A percentile compares a stretch with the other conserved stretches of the same genome.
phyloP scores from a whole-genome alignment of 148 eudicot species.

The Rhododendron williamsianum region DNA sequence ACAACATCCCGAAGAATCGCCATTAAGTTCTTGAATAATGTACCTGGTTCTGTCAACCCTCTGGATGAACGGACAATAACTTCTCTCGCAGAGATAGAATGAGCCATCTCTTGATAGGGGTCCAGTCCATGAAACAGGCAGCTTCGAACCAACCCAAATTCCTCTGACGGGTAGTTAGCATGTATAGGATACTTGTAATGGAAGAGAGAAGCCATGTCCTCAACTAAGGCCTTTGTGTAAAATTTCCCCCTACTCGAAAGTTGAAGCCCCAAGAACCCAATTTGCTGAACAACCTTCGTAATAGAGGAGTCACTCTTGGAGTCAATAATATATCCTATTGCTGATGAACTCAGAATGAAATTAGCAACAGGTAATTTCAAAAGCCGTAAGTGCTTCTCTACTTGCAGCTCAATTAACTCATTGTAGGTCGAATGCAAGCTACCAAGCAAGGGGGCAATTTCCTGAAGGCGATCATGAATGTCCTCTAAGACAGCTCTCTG shows the following conservation, averaged over 20 bases:
- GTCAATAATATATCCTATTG: slow-evolving; percentile 67
- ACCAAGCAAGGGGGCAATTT: slow-evolving; percentile 39
- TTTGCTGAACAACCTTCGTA: slow-evolving; percentile 76
- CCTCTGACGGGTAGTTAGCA: slow-evolving; percentile 43
- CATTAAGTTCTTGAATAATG: slow-evolving; percentile 84
- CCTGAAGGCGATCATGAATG: slow-evolving; percentile 44
- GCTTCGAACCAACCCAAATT: slow-evolving; percentile 67
- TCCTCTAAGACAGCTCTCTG: slow-evolving; percentile 30
- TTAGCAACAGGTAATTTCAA: slow-evolving; percentile 46
- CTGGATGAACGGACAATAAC: slow-evolving; percentile 78
- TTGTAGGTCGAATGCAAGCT: slow-evolving; percentile 50
- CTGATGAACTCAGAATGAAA: slow-evolving; percentile 55
- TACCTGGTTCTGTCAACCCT: slow-evolving; percentile 94
- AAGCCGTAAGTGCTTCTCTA: slow-evolving; percentile 47
- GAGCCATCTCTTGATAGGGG: slow-evolving; percentile 83
- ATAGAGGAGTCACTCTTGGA: slow-evolving; percentile 76
- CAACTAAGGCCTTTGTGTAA: slow-evolving; percentile 56
- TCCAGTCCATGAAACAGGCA: slow-evolving; percentile 74
- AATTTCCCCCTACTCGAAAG: slow-evolving; percentile 67
- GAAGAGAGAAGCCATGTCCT: slow-evolving; percentile 59
- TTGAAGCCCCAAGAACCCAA: slow-evolving; percentile 81
- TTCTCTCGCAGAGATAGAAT: slow-evolving; percentile 82
- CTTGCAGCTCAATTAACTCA: slow-evolving; percentile 56
- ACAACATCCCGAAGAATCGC: slow-evolving; percentile 94
- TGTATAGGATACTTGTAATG: slow-evolving; percentile 50